Conservation (phyloP, 1,139 yeast species). For the Magnusiomyces suaveolens region DNA sequence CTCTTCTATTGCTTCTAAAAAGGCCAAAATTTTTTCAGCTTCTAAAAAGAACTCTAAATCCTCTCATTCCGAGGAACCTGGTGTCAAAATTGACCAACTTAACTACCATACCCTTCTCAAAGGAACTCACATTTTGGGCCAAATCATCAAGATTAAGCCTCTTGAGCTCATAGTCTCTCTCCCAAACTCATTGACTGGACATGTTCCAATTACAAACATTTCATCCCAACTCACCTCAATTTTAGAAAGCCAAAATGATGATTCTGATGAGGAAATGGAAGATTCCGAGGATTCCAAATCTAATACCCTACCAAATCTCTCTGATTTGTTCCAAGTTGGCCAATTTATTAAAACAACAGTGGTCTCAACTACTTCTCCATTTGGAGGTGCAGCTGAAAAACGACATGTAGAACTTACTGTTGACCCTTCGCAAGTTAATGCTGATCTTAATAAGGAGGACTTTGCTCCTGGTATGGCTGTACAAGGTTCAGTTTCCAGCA, state of each 20-base stretch:
- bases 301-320: constrained; percentile 27
- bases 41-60: constrained; percentile 16
- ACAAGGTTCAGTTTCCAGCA: constrained; percentile 67
- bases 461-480: constrained; percentile 50
- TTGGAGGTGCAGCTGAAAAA: constrained; percentile 27
- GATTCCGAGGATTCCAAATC: constrained; percentile 29
- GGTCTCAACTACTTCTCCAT: constrained; percentile 30
- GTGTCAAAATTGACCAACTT: constrained; percentile 47
- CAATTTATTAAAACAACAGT: constrained; percentile 83
- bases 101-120: constrained; percentile 51
- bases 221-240: constrained; percentile 51
- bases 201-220: constrained; percentile 64
- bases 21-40: constrained; percentile 10
- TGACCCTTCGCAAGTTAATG: constrained; percentile 68
- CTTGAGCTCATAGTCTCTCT: constrained; percentile 60
- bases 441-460: constrained; percentile 58
- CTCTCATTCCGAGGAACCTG: constrained; percentile 23
- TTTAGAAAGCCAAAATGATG: constrained; percentile 38
- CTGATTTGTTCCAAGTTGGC: constrained; percentile 50
- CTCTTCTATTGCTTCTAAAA: constrained; percentile 13
- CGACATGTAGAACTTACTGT: constrained; percentile 64
- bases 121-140: constrained; percentile 72
- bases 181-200: constrained; percentile 79
- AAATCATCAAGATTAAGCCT: constrained; percentile 50
- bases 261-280: constrained; percentile 39